Base-by-base conservation (phyloP, 1,139 yeast species). In the Saccharomyces hybrid region DNA sequence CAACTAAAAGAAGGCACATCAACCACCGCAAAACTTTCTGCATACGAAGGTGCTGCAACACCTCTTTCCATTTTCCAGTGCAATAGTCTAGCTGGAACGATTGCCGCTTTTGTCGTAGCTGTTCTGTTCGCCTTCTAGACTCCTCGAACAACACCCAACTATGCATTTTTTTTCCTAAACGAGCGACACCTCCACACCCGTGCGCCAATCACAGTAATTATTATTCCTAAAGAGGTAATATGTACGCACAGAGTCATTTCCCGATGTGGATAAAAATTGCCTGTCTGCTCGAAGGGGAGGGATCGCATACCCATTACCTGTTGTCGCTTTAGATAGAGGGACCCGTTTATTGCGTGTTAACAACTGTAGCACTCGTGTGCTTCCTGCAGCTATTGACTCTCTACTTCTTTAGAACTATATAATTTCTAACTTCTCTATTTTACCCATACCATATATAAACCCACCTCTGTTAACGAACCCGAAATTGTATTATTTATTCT, bases 21-120 rank as follows among this genome's bases (percentile, higher is more conserved):
- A 2, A 38, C 44, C 11, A 38, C 44, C 44, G 44, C 25, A 11
- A 6, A 38, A 38, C 19, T 38, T 5, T 38, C 44, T 16, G 23
- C 44, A 38, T 38, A 38, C 44, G 44, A 38, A 38, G 44, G 44
- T 8, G 44, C 44, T 16, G 44, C 44, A 38, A 25, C 44, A 38
- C 25, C 25, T n/a, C 23, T n/a, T 16, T 38, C 25, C 5, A 14
- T 32, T 32, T 32, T 32, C 38, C 38, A n/a, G 38, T 32, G 38
- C 16, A 38, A 19, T 26, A 16, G 11, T 11, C 25, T 38, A 11
- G 25, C 44, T 5, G 44, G 25, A 38, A 38, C 44, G 26, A 38
- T 38, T 38, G 19, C 44, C 44, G 44, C 44, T 16, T 38, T 38
- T 26, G 44, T 38, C 44, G n/a, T 38, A 38, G 44, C 44, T 19